These are phyloP conservation scores for Hypomyces rosellus DNA, from an alignment of 2,329 filamentous ascomycete species.

Conservation along the genomic window DNA sequence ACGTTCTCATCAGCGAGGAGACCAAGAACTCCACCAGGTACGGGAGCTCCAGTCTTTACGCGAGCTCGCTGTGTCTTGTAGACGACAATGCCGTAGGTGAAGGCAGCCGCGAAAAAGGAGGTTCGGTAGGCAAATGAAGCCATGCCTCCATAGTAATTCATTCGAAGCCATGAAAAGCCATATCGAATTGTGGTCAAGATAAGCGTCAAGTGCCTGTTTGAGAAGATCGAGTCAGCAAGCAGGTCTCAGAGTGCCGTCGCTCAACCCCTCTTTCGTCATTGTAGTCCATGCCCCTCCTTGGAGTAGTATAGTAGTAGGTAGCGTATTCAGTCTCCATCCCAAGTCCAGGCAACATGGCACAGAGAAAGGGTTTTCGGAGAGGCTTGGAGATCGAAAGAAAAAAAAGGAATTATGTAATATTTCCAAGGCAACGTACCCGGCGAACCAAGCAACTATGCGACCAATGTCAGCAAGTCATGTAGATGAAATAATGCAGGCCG, in stretches of 20 bases:
- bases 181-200: conserved; percentile 81
- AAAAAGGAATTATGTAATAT: neutral
- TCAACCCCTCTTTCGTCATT: neutral
- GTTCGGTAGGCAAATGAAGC: conserved; percentile 83
- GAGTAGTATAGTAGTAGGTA: too few species aligned
- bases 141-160: conserved; percentile 76
- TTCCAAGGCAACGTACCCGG: conserved; percentile 53
- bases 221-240: conserved; percentile 14
- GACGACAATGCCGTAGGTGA: conserved; percentile 95
- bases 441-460: conserved; percentile 67
- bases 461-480: conserved; percentile 26
- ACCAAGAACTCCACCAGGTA: conserved; percentile 54
- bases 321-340: neutral
- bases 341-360: neutral
- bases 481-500: neutral
- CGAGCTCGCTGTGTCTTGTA: conserved; percentile 94
- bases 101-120: conserved; percentile 81
- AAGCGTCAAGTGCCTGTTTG: conserved; percentile 70
- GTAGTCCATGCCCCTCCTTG: too few species aligned
- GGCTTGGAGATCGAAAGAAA: neutral
- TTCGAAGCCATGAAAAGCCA: conserved; percentile 74
- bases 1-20: conserved; percentile 89
- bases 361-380: neutral
- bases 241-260: neutral
- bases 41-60: conserved; percentile 62